phyloP scores from a whole-genome alignment of 1,139 yeast species.

The Sugiyamaella sp. region DNA sequence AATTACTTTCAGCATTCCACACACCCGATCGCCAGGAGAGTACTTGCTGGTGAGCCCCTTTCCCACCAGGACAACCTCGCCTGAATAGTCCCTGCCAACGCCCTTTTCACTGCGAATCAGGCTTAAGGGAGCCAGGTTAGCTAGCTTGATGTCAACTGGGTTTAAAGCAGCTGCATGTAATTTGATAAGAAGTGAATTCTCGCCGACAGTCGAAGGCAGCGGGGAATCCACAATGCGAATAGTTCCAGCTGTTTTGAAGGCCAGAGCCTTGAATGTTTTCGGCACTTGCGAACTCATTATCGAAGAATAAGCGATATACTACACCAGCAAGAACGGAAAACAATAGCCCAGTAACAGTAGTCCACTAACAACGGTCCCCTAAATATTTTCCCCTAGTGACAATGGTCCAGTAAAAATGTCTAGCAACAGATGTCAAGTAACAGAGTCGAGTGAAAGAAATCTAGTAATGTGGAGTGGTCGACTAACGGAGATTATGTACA shows the following conservation, averaged over 20 bases:
- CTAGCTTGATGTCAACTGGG: conserved; percentile 65
- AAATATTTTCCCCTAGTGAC: too few species aligned
- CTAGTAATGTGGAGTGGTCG: too few species aligned
- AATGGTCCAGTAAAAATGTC: too few species aligned
- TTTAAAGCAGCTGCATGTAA: conserved; percentile 63
- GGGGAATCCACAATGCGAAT: conserved; percentile 44
- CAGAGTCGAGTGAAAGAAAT: too few species aligned
- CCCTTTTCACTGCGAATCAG: conserved; percentile 52
- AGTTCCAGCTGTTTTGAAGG: neutral
- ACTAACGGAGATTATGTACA: too few species aligned
- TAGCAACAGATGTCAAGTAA: too few species aligned
- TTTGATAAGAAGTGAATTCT: conserved; percentile 57
- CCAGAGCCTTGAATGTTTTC: neutral
- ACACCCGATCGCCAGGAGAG: conserved; percentile 64
- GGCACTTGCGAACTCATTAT: neutral
- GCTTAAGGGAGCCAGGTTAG: conserved; percentile 45
- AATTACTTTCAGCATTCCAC: conserved; percentile 54
- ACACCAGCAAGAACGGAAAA: too few species aligned
- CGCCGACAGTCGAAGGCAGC: conserved; percentile 48
- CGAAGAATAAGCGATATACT: neutral
- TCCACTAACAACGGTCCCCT: too few species aligned
- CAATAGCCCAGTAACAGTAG: too few species aligned
- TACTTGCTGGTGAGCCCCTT: conserved; percentile 37
- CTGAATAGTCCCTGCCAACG: conserved; percentile 71
- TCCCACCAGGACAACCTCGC: conserved; percentile 64